phyloP scores from a whole-genome alignment of 106 monocot species.

The Dioscorea zingiberensis region DNA sequence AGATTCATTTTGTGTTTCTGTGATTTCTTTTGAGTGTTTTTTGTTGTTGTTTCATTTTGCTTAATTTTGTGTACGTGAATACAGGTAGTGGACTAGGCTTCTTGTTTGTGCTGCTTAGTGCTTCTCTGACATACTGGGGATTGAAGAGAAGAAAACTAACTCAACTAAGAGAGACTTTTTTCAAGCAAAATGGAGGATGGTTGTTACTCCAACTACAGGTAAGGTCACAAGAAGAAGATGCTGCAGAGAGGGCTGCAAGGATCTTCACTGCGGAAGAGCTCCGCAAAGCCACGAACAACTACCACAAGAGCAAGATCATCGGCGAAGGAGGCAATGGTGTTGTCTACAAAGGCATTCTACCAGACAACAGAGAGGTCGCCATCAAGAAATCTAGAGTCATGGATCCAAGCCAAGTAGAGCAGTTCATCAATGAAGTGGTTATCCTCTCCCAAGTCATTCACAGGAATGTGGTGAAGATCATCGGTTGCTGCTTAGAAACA shows the following conservation, averaged over 20 bases:
- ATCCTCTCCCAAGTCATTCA: slow-evolving; percentile 38
- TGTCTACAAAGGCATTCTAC: slow-evolving; percentile 39
- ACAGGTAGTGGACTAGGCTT: slow-evolving; percentile 12
- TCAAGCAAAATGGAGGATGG: slow-evolving; percentile 42
- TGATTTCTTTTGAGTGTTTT: too few species aligned
- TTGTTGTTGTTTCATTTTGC: too few species aligned
- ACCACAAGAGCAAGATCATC: slow-evolving; percentile 17
- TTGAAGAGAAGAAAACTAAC: slow-evolving; percentile 14
- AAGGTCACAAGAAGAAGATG: neutral
- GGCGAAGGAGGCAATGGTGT: slow-evolving; percentile 42
- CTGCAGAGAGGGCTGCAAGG: slow-evolving; percentile 9
- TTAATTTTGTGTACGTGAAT: neutral
- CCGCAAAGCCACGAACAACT: slow-evolving; percentile 30
- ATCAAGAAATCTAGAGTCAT: slow-evolving; percentile 40
- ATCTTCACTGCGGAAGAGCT: slow-evolving; percentile 39
- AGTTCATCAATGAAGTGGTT: slow-evolving; percentile 44
- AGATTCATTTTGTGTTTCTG: too few species aligned
- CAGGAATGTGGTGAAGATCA: slow-evolving; percentile 31
- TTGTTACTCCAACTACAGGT: slow-evolving; percentile 24
- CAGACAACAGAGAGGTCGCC: slow-evolving; percentile 22
- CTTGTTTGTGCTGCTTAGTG: neutral
- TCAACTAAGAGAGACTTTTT: slow-evolving; percentile 23
- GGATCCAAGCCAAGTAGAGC: slow-evolving; percentile 29
- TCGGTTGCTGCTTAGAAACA: slow-evolving; percentile 45
- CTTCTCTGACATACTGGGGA: slow-evolving; percentile 5